Conservation (phyloP, 129 eudicot genomes). For the Smallanthus sonchifolius region DNA sequence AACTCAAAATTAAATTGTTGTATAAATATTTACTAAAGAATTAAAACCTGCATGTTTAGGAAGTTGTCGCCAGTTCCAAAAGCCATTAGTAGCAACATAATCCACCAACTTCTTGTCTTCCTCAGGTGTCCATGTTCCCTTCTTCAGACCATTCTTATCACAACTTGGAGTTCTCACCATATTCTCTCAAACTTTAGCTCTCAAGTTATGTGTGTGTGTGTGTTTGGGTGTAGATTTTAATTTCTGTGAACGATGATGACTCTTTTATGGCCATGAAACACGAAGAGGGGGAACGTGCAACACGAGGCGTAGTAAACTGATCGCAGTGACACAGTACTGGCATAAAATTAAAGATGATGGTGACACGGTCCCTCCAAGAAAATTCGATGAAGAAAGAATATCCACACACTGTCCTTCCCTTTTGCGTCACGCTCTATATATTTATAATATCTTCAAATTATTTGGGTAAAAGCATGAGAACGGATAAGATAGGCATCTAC, state of each 20-base stretch:
- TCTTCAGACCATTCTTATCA: constrained; percentile 35
- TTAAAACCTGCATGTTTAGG: constrained; percentile 38
- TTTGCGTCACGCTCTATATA: constrained; percentile 6
- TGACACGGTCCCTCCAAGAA: constrained; percentile 12
- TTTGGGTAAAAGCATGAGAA: no score
- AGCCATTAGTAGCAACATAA: constrained; percentile 32
- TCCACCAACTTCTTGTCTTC: constrained; percentile 33
- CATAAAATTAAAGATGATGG: constrained; percentile 9
- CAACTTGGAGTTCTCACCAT: constrained; percentile 42
- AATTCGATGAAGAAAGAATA: neutral
- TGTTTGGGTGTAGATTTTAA: neutral
- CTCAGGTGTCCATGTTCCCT: constrained; percentile 44
- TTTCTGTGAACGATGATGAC: neutral
- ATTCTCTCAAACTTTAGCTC: neutral
- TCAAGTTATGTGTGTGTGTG: neutral
- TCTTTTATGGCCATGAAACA: constrained; percentile 7
- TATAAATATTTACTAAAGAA: neutral
- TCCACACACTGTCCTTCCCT: neutral
- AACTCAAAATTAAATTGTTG: neutral
- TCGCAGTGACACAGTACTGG: neutral
- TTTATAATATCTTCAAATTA: neutral
- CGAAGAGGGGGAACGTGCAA: constrained; percentile 13
- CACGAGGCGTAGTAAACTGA: constrained; percentile 5
- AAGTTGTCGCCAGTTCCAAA: constrained; percentile 44
- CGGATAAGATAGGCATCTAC: no score